phyloP scores from a whole-genome alignment of 345 rosid genomes.

The Citrus maxima region DNA sequence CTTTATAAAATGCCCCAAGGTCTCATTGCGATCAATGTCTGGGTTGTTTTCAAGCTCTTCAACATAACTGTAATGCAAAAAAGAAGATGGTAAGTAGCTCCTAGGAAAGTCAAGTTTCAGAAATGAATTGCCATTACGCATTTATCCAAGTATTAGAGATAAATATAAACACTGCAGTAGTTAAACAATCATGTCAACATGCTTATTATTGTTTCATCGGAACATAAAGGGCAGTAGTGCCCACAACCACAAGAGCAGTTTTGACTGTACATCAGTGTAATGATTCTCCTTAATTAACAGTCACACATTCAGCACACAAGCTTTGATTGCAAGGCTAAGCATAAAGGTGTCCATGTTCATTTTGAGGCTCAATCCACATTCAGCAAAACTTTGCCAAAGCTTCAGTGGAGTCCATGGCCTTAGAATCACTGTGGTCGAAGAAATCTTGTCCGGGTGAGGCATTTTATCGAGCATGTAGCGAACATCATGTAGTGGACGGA shows the following conservation, averaged over 20 bases:
- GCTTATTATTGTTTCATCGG: too few relatives aligned
- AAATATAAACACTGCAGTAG: too few relatives aligned
- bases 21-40: too few relatives aligned
- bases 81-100: too few relatives aligned
- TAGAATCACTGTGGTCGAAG: slow-evolving; percentile 73
- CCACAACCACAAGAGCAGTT: too few relatives aligned
- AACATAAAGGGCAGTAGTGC: too few relatives aligned
- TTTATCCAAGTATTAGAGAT: slow-evolving; percentile 19
- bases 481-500: slow-evolving; percentile 37
- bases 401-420: slow-evolving; percentile 36
- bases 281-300: too few relatives aligned
- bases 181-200: too few relatives aligned
- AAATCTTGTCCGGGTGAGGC: slow-evolving; percentile 56
- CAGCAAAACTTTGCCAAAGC: slow-evolving; percentile 57
- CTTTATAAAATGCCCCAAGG: slow-evolving; percentile 34
- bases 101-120: slow-evolving; percentile 36
- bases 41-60: slow-evolving; percentile 80
- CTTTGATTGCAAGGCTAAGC: neutral
- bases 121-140: slow-evolving; percentile 31
- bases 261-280: too few relatives aligned
- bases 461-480: slow-evolving; percentile 70
- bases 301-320: too few relatives aligned
- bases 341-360: slow-evolving; percentile 49
- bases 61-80: slow-evolving; percentile 36
- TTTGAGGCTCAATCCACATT: too few relatives aligned